Percentiles rank a stretch among this genome's conserved stretches.
These are phyloP conservation scores for Hygrocybe coccinea DNA, from an alignment of 768 basidiomycete genomes.

Conservation along the genomic window DNA sequence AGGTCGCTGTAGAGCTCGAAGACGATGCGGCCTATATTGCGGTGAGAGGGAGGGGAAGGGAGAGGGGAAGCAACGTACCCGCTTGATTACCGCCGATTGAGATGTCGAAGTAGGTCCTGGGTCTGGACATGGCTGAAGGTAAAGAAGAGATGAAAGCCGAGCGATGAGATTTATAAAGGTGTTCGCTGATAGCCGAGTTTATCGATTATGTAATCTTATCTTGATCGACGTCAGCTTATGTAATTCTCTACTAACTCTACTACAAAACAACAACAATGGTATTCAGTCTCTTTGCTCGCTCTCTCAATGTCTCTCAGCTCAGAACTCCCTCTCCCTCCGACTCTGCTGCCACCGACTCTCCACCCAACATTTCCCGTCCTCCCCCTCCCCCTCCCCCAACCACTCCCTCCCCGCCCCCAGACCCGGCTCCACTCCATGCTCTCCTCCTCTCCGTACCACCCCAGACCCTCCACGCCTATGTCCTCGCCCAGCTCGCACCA, in stretches of 20 bases:
- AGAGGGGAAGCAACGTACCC: conserved; percentile 28
- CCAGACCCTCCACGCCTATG: conserved; percentile 61
- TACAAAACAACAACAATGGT: conserved; percentile 15
- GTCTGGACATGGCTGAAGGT: neutral
- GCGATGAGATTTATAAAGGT: neutral
- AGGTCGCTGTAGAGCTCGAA: conserved; percentile 83
- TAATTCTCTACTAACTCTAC: no score
- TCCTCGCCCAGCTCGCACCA: conserved; percentile 45
- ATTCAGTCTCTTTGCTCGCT: conserved; percentile 24
- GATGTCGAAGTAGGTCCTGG: conserved; percentile 65
- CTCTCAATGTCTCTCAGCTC: neutral
- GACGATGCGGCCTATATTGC: conserved; percentile 49
- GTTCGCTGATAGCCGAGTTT: neutral
- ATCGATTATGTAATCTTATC: neutral
- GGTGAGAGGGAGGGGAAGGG: neutral
- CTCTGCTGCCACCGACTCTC: conserved; percentile 46
- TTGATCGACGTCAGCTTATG: neutral
- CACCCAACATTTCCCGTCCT: conserved; percentile 22
- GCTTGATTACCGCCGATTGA: conserved; percentile 63
- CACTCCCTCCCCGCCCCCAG: conserved; percentile 36
- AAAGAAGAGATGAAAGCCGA: neutral
- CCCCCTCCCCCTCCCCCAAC: conserved; percentile 33
- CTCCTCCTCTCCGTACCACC: conserved; percentile 60
- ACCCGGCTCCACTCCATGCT: conserved; percentile 42
- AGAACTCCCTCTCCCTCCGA: conserved; percentile 8